A percentile compares a stretch with the other conserved stretches of the same genome.
phyloP scores from a whole-genome alignment of 345 rosid species.

The Eucalyptus erythrocorys region DNA sequence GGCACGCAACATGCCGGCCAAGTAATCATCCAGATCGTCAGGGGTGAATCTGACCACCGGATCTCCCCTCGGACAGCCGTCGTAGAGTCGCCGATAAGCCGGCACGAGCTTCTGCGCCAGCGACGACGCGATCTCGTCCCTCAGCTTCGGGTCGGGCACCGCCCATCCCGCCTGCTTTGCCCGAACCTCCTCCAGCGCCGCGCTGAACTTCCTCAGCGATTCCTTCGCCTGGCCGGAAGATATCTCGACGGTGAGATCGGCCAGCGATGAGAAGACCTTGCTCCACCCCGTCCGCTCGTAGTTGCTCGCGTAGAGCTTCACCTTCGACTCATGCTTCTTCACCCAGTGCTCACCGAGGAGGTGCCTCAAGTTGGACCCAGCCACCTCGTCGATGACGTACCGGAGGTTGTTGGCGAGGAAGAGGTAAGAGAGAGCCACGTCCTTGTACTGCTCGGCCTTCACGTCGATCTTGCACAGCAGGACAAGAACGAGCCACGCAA shows the following conservation, averaged over 20 bases:
- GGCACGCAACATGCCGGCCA: neutral
- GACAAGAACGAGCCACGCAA: slow-evolving; percentile 7
- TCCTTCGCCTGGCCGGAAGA: neutral
- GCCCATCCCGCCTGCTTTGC: neutral
- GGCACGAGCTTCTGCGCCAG: neutral
- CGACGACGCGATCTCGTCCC: neutral
- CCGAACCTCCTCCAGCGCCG: neutral
- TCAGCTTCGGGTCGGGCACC: neutral
- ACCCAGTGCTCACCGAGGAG: slow-evolving; percentile 1
- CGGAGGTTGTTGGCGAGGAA: slow-evolving; percentile 11
- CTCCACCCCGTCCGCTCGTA: slow-evolving; percentile 5
- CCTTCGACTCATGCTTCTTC: slow-evolving; percentile 1
- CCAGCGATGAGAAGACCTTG: neutral
- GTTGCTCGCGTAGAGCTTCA: neutral
- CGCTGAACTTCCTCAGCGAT: neutral
- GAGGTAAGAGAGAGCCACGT: slow-evolving; percentile 4
- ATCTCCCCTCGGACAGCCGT: neutral
- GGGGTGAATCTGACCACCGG: neutral
- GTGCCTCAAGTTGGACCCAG: neutral
- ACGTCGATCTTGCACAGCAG: slow-evolving; percentile 8
- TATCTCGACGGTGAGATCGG: neutral
- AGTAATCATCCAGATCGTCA: neutral
- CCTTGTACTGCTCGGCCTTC: slow-evolving; percentile 1
- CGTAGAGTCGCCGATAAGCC: neutral
- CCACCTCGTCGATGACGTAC: neutral